phyloP scores from a whole-genome alignment of 1,284 basidiomycete genomes.

The Cerrena zonata region DNA sequence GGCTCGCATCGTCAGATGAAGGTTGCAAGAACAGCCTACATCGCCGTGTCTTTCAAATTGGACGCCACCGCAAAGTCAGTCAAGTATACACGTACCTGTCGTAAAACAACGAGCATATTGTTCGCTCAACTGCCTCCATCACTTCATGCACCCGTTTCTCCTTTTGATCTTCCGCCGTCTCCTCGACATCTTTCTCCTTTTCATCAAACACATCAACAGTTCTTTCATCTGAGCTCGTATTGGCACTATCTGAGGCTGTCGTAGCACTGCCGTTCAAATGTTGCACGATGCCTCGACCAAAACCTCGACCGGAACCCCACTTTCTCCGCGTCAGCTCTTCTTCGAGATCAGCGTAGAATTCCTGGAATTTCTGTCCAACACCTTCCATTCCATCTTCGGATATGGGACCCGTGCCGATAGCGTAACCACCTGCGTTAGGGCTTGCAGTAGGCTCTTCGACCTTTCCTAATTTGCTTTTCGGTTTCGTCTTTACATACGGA shows the following conservation, averaged over 20 bases:
- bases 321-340: conserved; percentile 39
- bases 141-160: conserved; percentile 47
- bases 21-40: conserved; percentile 58
- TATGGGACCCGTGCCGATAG: conserved; percentile 7
- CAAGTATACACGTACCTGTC: conserved; percentile 28
- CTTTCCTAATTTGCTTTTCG: conserved; percentile 6
- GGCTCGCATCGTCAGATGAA: conserved; percentile 72
- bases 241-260: conserved; percentile 10
- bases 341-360: conserved; percentile 64
- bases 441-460: not conserved
- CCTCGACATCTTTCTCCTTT: conserved; percentile 16
- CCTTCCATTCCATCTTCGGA: conserved; percentile 35
- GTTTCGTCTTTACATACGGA: conserved; percentile 15
- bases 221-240: conserved; percentile 19
- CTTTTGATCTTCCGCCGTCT: conserved; percentile 18
- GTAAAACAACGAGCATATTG: conserved; percentile 65
- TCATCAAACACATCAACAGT: conserved; percentile 28
- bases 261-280: conserved; percentile 12
- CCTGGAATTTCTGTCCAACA: conserved; percentile 59
- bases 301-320: conserved; percentile 11
- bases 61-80: not conserved
- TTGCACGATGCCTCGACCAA: conserved; percentile 5
- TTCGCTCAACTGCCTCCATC: conserved; percentile 67
- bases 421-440: conserved; percentile 11
- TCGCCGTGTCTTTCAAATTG: not conserved